A percentile compares a stretch with the other conserved stretches of the same genome.
Evolutionary conservation across 305 asterid genomes (phyloP).

Genomic region (Plantago lanceolata): DNA sequence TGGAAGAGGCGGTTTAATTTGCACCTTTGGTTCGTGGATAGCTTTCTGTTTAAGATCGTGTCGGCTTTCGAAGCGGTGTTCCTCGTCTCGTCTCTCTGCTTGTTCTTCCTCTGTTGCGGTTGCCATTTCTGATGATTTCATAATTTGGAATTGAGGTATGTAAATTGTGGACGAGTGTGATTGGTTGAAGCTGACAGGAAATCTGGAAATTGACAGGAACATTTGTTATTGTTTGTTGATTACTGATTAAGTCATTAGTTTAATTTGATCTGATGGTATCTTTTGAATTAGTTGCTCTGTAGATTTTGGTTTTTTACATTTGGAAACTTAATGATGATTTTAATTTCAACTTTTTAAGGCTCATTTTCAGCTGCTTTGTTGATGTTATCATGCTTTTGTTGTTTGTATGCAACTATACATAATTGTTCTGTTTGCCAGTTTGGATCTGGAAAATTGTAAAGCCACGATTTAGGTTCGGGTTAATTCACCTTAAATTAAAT

Average conservation of each 20-base stretch:
- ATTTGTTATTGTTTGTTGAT: background rate
- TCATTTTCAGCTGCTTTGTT: background rate
- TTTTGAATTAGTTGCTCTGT: background rate
- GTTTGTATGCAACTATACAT: too few species aligned
- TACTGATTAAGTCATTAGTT: too few species aligned
- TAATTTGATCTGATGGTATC: background rate
- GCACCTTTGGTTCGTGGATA: constrained; percentile 62
- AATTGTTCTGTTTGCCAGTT: background rate
- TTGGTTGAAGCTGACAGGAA: background rate
- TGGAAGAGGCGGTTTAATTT: constrained; percentile 63
- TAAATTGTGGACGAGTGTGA: background rate
- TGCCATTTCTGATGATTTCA: constrained; percentile 51
- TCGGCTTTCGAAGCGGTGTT: constrained; percentile 59
- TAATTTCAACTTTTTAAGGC: background rate
- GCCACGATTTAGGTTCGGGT: too few species aligned
- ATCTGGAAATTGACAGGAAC: too few species aligned
- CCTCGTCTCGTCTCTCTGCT: constrained; percentile 50
- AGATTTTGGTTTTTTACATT: too few species aligned
- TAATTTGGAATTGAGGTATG: background rate
- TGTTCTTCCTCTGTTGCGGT: constrained; percentile 80
- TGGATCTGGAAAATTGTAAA: background rate
- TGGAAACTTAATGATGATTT: background rate
- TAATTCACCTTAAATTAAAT: too few species aligned
- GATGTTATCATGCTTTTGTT: background rate
- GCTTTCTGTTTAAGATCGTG: constrained; percentile 59